A percentile compares a stretch with the other conserved stretches of the same genome.
Conservation (phyloP, 1,284 basidiomycete species). For the Gymnopus androsaceus region DNA sequence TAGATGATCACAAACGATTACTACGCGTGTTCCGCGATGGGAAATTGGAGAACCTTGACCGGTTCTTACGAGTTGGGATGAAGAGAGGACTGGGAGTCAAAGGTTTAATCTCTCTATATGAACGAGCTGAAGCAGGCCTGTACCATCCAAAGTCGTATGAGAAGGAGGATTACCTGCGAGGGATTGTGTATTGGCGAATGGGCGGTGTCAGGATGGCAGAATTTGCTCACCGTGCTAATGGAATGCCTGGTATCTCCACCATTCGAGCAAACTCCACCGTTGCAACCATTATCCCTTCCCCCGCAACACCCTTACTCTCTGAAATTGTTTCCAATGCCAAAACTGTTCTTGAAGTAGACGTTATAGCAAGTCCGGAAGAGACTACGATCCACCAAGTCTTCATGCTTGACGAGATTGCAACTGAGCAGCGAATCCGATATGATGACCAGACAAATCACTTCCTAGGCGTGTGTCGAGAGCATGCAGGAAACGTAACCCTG, state of each 20-base stretch:
- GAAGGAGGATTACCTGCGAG: background rate
- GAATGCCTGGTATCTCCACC: constrained; percentile 20
- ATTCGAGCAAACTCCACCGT: constrained; percentile 16
- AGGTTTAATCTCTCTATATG: background rate
- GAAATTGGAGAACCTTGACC: background rate
- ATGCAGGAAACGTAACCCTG: constrained; percentile 20
- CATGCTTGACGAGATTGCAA: constrained; percentile 31
- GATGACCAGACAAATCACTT: constrained; percentile 29
- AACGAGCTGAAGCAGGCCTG: background rate
- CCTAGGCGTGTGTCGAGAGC: constrained; percentile 34
- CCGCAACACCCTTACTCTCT: constrained; percentile 15
- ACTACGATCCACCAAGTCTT: constrained; percentile 21
- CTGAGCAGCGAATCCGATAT: constrained; percentile 26
- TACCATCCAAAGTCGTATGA: constrained; percentile 2
- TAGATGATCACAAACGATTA: constrained; percentile 22
- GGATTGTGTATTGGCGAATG: background rate
- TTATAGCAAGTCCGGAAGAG: background rate
- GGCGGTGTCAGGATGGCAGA: constrained; percentile 24
- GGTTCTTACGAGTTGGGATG: constrained; percentile 9
- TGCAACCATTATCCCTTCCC: constrained; percentile 23
- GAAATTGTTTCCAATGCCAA: constrained; percentile 24
- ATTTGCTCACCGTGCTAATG: constrained; percentile 24
- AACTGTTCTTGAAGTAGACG: background rate
- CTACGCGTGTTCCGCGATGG: constrained; percentile 7
- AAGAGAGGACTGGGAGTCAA: constrained; percentile 1